Evolutionary conservation across 352 stramenopile species (phyloP), one percentile per base, ranked within the genome.

Genomic region (Phytophthora syringae): DNA sequence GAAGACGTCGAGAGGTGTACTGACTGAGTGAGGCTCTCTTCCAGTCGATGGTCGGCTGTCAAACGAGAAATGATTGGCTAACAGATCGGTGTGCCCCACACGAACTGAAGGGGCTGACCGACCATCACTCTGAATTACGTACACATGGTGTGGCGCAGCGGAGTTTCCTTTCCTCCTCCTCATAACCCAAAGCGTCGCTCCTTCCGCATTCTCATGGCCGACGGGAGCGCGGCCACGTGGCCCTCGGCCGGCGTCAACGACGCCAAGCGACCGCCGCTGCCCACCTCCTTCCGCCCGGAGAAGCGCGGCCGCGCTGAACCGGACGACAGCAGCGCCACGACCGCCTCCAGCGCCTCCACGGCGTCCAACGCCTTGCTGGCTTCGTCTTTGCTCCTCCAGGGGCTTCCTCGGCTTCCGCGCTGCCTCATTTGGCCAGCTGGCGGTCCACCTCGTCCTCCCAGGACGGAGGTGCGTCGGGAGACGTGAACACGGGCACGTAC

Each of bases 401-500:
- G 30, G 20, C 48, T 24, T 15, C 28, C 43, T 52, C 62, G 32
- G 51, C 24, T 25, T 21, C 60, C 7, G 77, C 34, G n/a, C 39
- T 79, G 15, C 67, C 70, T 3, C 74, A 82, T 20, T 56, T 77
- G 48, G 54, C 62, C 18, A 82, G 73, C 36, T 81, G 73, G 73
- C 44, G 62, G 11, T 81, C 73, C 13, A 60, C 57, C 1, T 49
- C 60, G 2, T 81, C 66, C 37, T 81, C 70, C 11, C 67, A 64
- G 15, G 63, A 76, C 34, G 67, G 64, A 16, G 64, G n/a, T n/a
- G n/a, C n/a, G n/a, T n/a, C n/a, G n/a, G n/a, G 86, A 9, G 86
- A 95, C 65, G 83, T 93, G 12, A 95, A 95, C 54, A 82, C 80
- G 27, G 87, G 87, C 34, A 94, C 77, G 64, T 95, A 89, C 68